Evolutionary conservation across 2,329 filamentous ascomycete genomes (phyloP), one percentile per base, ranked within the genome.

Genomic region (Boeremia exigua): DNA sequence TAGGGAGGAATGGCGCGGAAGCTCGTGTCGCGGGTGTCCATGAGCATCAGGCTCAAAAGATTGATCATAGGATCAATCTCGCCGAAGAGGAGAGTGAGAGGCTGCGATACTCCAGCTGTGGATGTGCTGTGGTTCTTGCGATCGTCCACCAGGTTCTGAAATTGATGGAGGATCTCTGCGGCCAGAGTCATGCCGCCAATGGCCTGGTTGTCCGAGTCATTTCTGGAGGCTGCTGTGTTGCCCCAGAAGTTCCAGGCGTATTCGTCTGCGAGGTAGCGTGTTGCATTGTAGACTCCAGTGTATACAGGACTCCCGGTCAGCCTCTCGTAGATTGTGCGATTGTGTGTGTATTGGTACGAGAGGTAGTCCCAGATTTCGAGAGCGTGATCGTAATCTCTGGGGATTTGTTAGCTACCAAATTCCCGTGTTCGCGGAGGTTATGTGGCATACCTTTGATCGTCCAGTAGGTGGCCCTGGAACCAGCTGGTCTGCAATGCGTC

Each of bases 291-390:
- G 15, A 67, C 57, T 11, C 62, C 66, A 2, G 54, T 53, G 43
- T 62, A 66, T 4, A 55, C 30, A 0, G 69, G 64, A 44, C 72
- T 63, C 40, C 70, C 71, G n/a, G 63, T 44, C n/a, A 80, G 62
- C 1, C 66, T 57, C 2, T 65, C 55, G 43, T 72, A 66, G 19
- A 79, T 71, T 6, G 75, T 79, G 9, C 65, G 63, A 61, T 87
- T 84, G 70, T 87, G 84, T 15, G 75, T 63, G 46, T 78, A 78
- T 34, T 80, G 76, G 67, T 86, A 86, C 29, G 80, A 77, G 39
- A 87, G 70, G 61, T 82, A 86, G 56, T 87, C 83, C 49, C 79
- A 83, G 56, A 87, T 82, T 11, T 76, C 65, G 57, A 80, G 78
- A 2, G 84, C 84, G 53, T 85, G 82, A 9, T 67, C 69, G 65